Evolutionary conservation across 441 rosid species (phyloP), one percentile per base, ranked within the genome.

Genomic region (Populus hybrid): DNA sequence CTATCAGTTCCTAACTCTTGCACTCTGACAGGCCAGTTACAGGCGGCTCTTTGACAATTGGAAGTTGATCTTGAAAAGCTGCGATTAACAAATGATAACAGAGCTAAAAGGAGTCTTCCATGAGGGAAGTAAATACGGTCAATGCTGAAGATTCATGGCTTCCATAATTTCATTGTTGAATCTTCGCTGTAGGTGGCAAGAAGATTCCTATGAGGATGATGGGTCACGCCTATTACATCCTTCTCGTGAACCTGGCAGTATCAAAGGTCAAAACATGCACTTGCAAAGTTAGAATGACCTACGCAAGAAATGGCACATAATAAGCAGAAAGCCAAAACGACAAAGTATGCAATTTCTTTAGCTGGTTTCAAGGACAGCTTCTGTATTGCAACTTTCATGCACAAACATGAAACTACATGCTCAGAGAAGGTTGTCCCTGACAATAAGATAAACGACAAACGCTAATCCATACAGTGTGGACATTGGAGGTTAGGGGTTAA

Each of bases 181-280:
- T 92, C 99, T 84, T 88, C 95, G 50, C 90, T 42, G 72, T 88
- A 93, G 5, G 97, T 90, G 4, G 96, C 90, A 28, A 92, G 81
- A n/a, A 94, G 94, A 80, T 94, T 94, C 85, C 96, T 84, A 80
- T 94, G 98, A 70, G 97, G 98, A 83, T 93, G 98, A 81, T 88
- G 99, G 59, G 97, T 84, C 10, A 88, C 86, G 14, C 98, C 97
- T 3, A 89, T 91, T 67, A 87, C 98, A 81, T 93, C 94, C 85
- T 94, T 90, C 70, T 96, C 98, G 75, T 96, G 99, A 53, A 93
- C 98, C 98, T 96, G 89, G 59, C 84, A 46, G 12, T 46, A 18
- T 24, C 20, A 26, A 24, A 11, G 8, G 21, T 24, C 36, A 61
- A 61, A 80, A 57, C 36, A 53, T 53, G 50, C 6, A 21, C 16